Base-by-base conservation (phyloP, 495 filamentous ascomycete genomes). In the Amorphotheca resinae region DNA sequence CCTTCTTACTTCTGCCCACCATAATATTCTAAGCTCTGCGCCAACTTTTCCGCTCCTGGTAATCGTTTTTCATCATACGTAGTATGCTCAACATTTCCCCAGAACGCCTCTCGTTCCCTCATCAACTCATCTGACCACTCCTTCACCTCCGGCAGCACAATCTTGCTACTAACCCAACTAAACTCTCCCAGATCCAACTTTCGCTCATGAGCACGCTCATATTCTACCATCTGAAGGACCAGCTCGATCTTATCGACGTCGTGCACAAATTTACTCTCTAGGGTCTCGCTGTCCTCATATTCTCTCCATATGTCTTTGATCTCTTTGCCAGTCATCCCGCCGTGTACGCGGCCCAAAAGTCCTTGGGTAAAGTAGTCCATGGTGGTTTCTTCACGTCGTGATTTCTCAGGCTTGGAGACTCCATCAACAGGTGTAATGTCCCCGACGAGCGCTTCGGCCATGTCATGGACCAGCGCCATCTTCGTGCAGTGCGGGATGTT, bases 181-280 rank as follows among this genome's bases (percentile, higher is more conserved):
- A 98, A 96, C 62, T 96, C 91, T 18, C 77, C 71, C 33, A 98
- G 66, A 59, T 95, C 85, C 41, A 84, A 59, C 49, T 62, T 49
- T 33, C 73, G 69, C 25, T 78, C 59, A 21, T 74, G 62, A 9
- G 68, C 64, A 52, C 81, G 84, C 73, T 98, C 91, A 58, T 98
- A 98, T 60, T 98, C 91, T 16, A 95, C 68, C 81, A 94, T 95
- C 66, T 98, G 91, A 58, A 91, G 62, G 34, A 98, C 59, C 28
- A 98, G 64, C 65, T 98, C 91, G 59, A 96, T 78, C 71, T 95
- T 95, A 61, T 98, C 91, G 42, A 98, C 74, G 64, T 96, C 91
- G 55, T 98, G 91, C 12, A 98, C 93, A 49, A 87, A 98, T 46
- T 76, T 64, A 41, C 82, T 80, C 62, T 96, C 87, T 28, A 76